Conservation (phyloP, 1,284 basidiomycete genomes). For the Athelia sp. region DNA sequence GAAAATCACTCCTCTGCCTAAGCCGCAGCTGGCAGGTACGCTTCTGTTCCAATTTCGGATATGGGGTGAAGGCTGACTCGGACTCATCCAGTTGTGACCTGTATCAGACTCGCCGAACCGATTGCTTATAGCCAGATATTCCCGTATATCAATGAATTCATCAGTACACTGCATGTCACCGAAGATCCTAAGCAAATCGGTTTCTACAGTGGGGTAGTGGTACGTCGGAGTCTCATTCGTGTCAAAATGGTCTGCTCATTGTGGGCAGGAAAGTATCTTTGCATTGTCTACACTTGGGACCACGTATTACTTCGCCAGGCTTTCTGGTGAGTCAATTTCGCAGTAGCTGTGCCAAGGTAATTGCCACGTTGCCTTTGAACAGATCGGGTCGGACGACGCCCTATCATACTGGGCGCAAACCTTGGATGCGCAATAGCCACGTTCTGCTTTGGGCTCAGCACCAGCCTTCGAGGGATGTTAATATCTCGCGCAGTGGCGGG, state of each 20-base stretch:
- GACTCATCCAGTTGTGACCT: slow-evolving; percentile 23
- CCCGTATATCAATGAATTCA: slow-evolving; percentile 35
- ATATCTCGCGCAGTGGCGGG: slow-evolving; percentile 46
- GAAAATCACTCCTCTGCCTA: too few relatives aligned
- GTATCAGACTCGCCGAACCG: slow-evolving; percentile 33
- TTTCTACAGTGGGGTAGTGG: slow-evolving; percentile 36
- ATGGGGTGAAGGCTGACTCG: too few relatives aligned
- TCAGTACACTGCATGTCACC: slow-evolving; percentile 28
- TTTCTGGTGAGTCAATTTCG: slow-evolving; percentile 42
- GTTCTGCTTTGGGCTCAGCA: slow-evolving; percentile 51
- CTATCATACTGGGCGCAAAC: slow-evolving; percentile 53
- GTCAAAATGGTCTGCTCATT: slow-evolving; percentile 3
- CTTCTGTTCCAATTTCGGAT: too few relatives aligned
- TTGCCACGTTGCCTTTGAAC: not conserved
- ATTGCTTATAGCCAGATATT: slow-evolving; percentile 33
- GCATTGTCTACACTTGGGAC: slow-evolving; percentile 55
- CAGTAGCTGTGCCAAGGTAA: not conserved
- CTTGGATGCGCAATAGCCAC: slow-evolving; percentile 48
- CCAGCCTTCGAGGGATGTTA: slow-evolving; percentile 40
- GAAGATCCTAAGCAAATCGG: slow-evolving; percentile 31
- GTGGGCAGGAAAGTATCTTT: slow-evolving; percentile 66
- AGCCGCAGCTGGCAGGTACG: too few relatives aligned
- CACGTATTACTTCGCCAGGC: slow-evolving; percentile 58
- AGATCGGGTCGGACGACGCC: slow-evolving; percentile 60
- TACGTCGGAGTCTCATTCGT: slow-evolving; percentile 12